These are phyloP conservation scores for Brettanomyces bruxellensis DNA, from an alignment of 805 yeast genomes.

Conservation along the genomic window DNA sequence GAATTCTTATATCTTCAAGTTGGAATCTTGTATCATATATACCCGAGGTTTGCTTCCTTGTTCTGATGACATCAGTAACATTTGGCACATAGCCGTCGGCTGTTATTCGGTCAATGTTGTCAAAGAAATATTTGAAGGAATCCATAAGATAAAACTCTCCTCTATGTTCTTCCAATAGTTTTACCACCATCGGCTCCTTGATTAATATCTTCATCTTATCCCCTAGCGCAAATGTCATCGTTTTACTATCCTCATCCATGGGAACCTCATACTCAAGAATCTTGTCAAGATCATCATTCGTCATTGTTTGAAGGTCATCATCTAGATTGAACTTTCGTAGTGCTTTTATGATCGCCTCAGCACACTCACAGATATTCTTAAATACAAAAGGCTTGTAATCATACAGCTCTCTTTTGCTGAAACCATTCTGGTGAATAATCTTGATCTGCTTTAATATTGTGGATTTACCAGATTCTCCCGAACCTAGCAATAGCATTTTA, in stretches of 20 bases:
- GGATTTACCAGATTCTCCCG: slow-evolving; percentile 83
- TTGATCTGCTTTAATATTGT: slow-evolving; percentile 79
- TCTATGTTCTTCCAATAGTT: slow-evolving; percentile 48
- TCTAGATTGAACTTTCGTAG: slow-evolving; percentile 42
- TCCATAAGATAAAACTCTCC: slow-evolving; percentile 78
- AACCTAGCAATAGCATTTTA: slow-evolving; percentile 72
- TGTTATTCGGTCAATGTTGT: slow-evolving; percentile 54
- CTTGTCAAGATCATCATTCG: slow-evolving; percentile 31
- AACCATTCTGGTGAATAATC: slow-evolving; percentile 66
- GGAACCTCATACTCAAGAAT: slow-evolving; percentile 40
- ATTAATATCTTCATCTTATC: slow-evolving; percentile 43
- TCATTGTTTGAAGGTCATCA: slow-evolving; percentile 23
- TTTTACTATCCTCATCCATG: slow-evolving; percentile 40
- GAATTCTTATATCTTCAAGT: slow-evolving; percentile 58
- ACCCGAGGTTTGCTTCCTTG: slow-evolving; percentile 90
- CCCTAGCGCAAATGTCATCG: slow-evolving; percentile 37
- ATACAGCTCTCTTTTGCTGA: slow-evolving; percentile 56
- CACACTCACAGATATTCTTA: slow-evolving; percentile 69
- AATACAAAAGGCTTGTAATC: slow-evolving; percentile 75
- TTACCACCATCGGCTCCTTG: slow-evolving; percentile 46
- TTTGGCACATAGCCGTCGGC: slow-evolving; percentile 57
- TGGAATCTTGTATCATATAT: slow-evolving; percentile 75
- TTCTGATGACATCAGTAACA: slow-evolving; percentile 70
- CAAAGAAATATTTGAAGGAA: slow-evolving; percentile 71
- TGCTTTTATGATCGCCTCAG: slow-evolving; percentile 62